phyloP scores from a whole-genome alignment of 495 filamentous ascomycete genomes.

The Penicillium subrubescens region DNA sequence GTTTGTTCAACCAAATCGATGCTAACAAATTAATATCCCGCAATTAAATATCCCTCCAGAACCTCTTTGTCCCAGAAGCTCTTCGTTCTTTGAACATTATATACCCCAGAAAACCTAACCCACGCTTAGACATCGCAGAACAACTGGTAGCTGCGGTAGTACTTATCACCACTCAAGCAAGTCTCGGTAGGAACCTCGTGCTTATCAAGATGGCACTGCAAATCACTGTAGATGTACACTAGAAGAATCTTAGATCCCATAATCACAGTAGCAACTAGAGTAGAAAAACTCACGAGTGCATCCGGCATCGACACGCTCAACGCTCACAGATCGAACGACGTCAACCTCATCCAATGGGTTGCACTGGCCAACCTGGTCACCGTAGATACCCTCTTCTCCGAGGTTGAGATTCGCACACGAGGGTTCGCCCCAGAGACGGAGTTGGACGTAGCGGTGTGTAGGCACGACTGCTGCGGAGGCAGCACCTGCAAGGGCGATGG shows the following conservation, averaged over 20 bases:
- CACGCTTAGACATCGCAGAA: neutral
- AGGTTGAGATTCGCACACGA: neutral
- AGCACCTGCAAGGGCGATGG: constrained; percentile 3
- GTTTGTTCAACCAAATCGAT: neutral
- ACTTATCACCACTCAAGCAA: neutral
- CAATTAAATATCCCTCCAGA: neutral
- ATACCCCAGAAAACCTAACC: neutral
- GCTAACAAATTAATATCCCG: neutral
- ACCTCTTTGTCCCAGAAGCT: neutral
- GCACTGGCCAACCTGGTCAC: neutral
- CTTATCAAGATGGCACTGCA: constrained; percentile 1
- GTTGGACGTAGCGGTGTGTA: constrained; percentile 2
- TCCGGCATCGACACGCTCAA: neutral
- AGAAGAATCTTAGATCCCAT: neutral
- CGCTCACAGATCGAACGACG: neutral
- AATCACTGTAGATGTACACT: constrained; percentile 6
- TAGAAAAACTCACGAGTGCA: neutral
- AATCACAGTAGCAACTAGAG: neutral
- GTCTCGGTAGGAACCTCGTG: neutral
- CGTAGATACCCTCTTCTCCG: constrained; percentile 5
- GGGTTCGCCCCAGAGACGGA: neutral
- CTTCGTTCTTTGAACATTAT: neutral
- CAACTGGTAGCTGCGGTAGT: constrained; percentile 2
- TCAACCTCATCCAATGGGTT: neutral
- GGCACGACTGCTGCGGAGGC: neutral